These are phyloP conservation scores for Sporothrix pallida DNA, from an alignment of 2,329 filamentous ascomycete species.

Conservation along the genomic window DNA sequence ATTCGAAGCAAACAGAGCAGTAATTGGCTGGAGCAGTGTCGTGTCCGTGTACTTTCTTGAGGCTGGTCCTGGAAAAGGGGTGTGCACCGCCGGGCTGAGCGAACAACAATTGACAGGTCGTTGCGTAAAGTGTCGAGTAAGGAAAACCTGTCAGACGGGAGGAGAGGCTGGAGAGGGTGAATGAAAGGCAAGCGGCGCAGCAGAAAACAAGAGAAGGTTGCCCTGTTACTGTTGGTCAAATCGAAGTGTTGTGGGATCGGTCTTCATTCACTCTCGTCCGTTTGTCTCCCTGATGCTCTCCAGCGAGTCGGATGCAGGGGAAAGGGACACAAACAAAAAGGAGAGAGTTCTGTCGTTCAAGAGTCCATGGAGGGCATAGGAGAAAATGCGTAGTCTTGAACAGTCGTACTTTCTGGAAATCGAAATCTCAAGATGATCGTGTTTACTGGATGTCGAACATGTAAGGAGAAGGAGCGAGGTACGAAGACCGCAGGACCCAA, in stretches of 20 bases:
- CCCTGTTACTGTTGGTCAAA: background rate
- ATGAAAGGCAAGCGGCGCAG: slow-evolving; percentile 18
- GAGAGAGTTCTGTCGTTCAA: background rate
- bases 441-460: too few relatives aligned
- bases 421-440: background rate
- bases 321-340: background rate
- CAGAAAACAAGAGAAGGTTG: background rate
- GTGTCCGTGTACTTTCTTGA: background rate
- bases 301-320: background rate
- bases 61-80: slow-evolving; percentile 11
- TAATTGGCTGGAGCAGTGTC: background rate
- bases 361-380: slow-evolving; percentile 22
- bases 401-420: background rate
- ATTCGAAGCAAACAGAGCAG: background rate
- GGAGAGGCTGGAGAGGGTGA: slow-evolving; percentile 6
- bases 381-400: background rate
- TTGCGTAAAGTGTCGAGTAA: background rate
- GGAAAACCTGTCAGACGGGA: slow-evolving; percentile 1
- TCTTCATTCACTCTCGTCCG: background rate
- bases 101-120: background rate
- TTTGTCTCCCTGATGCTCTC: background rate
- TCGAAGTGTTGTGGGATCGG: background rate
- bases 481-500: background rate
- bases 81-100: slow-evolving; percentile 22
- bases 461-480: background rate